These are phyloP conservation scores for Paramecium biaurelia DNA, from an alignment of 73 alveolate genomes.

Conservation along the genomic window DNA sequence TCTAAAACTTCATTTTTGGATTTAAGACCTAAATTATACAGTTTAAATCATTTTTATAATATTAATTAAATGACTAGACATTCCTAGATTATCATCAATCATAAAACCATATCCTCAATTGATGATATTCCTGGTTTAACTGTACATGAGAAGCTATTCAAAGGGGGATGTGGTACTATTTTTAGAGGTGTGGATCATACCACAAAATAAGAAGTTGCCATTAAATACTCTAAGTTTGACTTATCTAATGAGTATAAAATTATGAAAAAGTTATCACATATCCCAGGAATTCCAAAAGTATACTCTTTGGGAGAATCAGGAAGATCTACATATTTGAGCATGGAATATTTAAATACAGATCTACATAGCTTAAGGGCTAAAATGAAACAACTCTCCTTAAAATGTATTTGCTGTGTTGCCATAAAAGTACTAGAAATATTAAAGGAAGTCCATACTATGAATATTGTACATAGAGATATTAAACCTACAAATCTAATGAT, in stretches of 20 bases:
- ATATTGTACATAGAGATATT: constrained; percentile 25
- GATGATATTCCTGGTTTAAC: not conserved
- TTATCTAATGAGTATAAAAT: constrained; percentile 1
- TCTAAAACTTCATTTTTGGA: not conserved
- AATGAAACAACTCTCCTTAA: not conserved
- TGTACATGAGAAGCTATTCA: not conserved
- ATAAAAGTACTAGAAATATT: not conserved
- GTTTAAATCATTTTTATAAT: not conserved
- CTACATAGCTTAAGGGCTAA: not conserved
- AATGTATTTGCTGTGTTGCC: not conserved
- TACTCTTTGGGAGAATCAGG: not conserved
- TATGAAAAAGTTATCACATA: not conserved
- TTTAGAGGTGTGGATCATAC: not conserved
- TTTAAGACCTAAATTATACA: not conserved
- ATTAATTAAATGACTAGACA: not conserved
- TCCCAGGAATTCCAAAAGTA: constrained; percentile 22
- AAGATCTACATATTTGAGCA: not conserved
- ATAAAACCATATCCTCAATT: not conserved
- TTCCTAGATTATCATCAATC: not conserved
- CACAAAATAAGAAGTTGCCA: not conserved
- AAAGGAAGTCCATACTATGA: not conserved
- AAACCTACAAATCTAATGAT: constrained; percentile 34
- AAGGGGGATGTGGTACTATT: constrained; percentile 28
- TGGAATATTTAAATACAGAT: constrained; percentile 12
- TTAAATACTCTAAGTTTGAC: not conserved